These are phyloP conservation scores for Apocynum venetum DNA, from an alignment of 257 asterid genomes.

Conservation along the genomic window DNA sequence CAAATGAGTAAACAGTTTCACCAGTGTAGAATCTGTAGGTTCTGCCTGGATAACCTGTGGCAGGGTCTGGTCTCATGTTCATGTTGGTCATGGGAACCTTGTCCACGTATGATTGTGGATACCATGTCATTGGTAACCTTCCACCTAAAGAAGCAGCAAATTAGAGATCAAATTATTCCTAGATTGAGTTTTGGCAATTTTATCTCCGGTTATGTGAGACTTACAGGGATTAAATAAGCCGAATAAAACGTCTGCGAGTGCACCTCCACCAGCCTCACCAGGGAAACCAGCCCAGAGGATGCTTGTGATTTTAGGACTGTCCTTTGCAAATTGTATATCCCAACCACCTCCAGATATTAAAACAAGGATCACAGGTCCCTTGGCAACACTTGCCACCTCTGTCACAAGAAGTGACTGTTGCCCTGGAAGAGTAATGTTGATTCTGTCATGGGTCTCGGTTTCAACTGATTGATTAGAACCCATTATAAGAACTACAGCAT, in stretches of 20 bases:
- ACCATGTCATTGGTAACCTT: conserved; percentile 93
- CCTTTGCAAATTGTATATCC: conserved; percentile 76
- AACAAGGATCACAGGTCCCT: conserved; percentile 82
- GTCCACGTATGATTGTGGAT: conserved; percentile 38
- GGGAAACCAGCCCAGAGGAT: conserved; percentile 93
- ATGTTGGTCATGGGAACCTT: conserved; percentile 67
- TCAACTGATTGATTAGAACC: conserved; percentile 77
- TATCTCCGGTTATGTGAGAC: not conserved
- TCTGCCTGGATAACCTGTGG: conserved; percentile 68
- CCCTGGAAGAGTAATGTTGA: conserved; percentile 80
- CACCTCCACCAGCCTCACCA: conserved; percentile 94
- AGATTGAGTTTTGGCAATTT: too few relatives aligned
- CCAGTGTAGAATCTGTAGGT: conserved; percentile 81
- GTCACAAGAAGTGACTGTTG: conserved; percentile 59
- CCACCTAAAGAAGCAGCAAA: conserved; percentile 41
- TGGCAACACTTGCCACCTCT: conserved; percentile 60
- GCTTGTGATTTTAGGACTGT: conserved; percentile 61
- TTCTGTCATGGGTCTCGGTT: conserved; percentile 52
- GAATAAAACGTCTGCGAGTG: conserved; percentile 64
- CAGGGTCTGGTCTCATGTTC: conserved; percentile 76
- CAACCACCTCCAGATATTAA: conserved; percentile 87
- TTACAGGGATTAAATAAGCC: conserved; percentile 75
- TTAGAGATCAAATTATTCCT: not conserved
- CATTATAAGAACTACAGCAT: conserved; percentile 75
- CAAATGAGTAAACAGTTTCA: conserved; percentile 52